phyloP scores from a whole-genome alignment of 306 rosid species.

The Hylodesmum podocarpum region DNA sequence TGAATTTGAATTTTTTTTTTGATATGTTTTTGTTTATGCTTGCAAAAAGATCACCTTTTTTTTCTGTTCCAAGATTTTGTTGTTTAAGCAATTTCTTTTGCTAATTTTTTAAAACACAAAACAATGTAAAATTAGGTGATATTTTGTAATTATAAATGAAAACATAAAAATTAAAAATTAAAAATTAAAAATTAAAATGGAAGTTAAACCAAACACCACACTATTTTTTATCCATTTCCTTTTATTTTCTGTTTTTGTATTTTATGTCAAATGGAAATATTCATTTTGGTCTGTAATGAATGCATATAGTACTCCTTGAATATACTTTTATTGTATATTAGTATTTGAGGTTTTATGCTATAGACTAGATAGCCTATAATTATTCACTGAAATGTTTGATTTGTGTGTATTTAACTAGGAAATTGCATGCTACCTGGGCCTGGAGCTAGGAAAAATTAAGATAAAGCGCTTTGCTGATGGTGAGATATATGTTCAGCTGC shows the following conservation, averaged over 20 bases:
- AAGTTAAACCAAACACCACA: not conserved
- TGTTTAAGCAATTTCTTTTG: not conserved
- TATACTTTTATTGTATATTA: conserved; percentile 5
- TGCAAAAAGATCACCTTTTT: not conserved
- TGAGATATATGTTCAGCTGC: conserved; percentile 94
- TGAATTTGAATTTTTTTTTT: not conserved
- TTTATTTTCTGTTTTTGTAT: not conserved
- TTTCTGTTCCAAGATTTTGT: not conserved
- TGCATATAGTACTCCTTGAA: not conserved
- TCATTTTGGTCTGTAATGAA: not conserved
- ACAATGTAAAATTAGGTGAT: not conserved
- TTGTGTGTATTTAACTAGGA: conserved; percentile 45
- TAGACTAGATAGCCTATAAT: not conserved
- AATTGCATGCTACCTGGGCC: conserved; percentile 95
- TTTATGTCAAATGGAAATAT: not conserved
- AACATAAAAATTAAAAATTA: not conserved
- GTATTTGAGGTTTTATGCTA: conserved; percentile 3
- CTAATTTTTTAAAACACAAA: not conserved
- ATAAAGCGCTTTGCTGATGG: conserved; percentile 97
- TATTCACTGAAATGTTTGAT: conserved; percentile 6
- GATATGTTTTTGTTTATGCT: not conserved
- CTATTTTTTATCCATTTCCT: not conserved
- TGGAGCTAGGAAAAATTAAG: conserved; percentile 82
- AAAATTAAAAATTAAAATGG: not conserved
- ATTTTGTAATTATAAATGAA: not conserved